Evolutionary conservation across 768 basidiomycete genomes (phyloP).

Genomic region (Lentinula lateritia): DNA sequence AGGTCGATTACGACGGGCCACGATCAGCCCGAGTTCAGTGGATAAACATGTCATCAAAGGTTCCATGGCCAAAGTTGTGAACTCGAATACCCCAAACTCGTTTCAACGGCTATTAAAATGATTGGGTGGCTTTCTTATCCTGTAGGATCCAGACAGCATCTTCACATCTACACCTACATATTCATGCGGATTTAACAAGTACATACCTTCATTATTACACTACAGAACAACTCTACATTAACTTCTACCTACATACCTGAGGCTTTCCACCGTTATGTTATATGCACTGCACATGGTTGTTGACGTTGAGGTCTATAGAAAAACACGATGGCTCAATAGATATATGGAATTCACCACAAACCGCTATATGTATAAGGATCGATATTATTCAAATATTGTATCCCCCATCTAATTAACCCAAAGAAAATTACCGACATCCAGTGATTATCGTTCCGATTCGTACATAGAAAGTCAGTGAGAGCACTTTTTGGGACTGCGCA

Average conservation of each 20-base stretch:
- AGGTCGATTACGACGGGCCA: constrained; percentile 34
- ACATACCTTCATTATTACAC: background rate
- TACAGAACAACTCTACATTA: background rate
- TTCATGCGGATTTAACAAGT: background rate
- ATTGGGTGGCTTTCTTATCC: background rate
- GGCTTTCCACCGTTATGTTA: background rate
- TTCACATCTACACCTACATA: background rate
- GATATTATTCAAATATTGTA: too few relatives aligned
- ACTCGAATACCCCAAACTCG: constrained; percentile 19
- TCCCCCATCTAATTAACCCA: background rate
- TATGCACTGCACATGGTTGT: background rate
- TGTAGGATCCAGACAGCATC: too few relatives aligned
- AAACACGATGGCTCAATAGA: too few relatives aligned
- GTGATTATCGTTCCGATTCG: too few relatives aligned
- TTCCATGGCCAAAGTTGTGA: constrained; percentile 48
- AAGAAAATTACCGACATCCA: background rate
- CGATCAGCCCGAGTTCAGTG: constrained; percentile 27
- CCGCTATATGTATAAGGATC: too few relatives aligned
- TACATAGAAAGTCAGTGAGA: too few relatives aligned
- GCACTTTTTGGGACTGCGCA: too few relatives aligned
- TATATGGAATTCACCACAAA: too few relatives aligned
- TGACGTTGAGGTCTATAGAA: background rate
- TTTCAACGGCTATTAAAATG: constrained; percentile 20
- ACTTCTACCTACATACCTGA: background rate
- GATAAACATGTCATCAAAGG: constrained; percentile 50